Base-by-base conservation (phyloP, 495 filamentous ascomycete genomes). In the Daldinia bambusicola region DNA sequence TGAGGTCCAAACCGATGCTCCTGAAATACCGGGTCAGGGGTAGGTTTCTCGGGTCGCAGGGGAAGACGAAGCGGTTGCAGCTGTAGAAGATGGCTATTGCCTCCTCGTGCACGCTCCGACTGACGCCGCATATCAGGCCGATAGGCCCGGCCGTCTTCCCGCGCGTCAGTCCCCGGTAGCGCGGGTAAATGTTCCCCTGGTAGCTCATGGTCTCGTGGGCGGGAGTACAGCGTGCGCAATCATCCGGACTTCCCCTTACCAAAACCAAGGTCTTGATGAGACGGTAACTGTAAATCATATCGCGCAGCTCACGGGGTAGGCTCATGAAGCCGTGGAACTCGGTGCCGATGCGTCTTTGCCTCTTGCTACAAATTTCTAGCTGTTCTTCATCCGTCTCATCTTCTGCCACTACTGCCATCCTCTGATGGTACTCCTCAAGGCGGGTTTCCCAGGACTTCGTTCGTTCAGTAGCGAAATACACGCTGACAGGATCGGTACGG, bases 1-100 rank as follows among this genome's bases (percentile, higher is more conserved):
- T n/a, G n/a, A n/a, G n/a, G n/a, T n/a, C n/a, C n/a, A n/a, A n/a
- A n/a, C n/a, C n/a, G n/a, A n/a, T n/a, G n/a, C n/a, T n/a, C n/a
- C n/a, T n/a, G n/a, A n/a, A n/a, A 12, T 38, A 38, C 10, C 1
- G 10, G 37, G 1, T 38, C 10, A 38, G 5, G 37, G 37, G 5
- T 38, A 38, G 37, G 1, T 43, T 1, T 2, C 14, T n/a, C 6
- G 0, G 13, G 6, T 43, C 41, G 20, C 20, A 40, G 3, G 53
- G 43, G n/a, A 52, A 52, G 31, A 66, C 63, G 43, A 66, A 66
- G 6, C 63, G 63, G 20, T 66, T 66, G 13, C 14, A 10, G 13
- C 41, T 10, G 16, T 4, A 66, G 63, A 20, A 66, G 1, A 66
- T 40, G 13, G 10, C 0, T 7, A 4, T 6, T 2, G 55, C 63